Conservation (phyloP, 768 basidiomycete genomes). For the Lepiota brunneoincarnata region DNA sequence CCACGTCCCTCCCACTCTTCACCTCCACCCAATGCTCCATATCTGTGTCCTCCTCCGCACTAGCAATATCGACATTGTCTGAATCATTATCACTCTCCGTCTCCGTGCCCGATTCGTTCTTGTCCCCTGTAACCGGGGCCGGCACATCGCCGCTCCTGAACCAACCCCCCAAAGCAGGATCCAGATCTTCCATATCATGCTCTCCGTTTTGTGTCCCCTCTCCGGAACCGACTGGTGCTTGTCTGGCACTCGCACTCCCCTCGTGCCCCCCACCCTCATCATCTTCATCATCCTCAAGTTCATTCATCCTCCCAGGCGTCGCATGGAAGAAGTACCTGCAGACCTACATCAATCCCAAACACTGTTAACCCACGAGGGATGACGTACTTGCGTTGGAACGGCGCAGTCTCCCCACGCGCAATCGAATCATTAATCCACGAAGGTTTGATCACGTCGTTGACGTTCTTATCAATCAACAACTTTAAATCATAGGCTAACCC, state of each 20-base stretch:
- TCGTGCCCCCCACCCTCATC: conserved; percentile 17
- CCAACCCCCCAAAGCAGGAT: conserved; percentile 47
- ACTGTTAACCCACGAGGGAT: background rate
- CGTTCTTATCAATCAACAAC: conserved; percentile 65
- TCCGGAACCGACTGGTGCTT: conserved; percentile 16
- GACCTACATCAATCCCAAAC: background rate
- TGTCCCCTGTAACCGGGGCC: conserved; percentile 39
- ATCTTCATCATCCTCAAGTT: conserved; percentile 49
- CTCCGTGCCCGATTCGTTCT: conserved; percentile 23
- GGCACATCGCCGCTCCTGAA: background rate
- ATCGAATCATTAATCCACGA: conserved; percentile 83
- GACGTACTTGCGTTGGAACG: conserved; percentile 65
- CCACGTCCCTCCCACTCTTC: conserved; percentile 17
- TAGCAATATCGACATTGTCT: conserved; percentile 56
- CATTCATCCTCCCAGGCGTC: conserved; percentile 44
- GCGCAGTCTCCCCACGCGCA: conserved; percentile 48
- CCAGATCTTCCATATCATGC: conserved; percentile 30
- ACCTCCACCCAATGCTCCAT: conserved; percentile 41
- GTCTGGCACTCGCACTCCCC: conserved; percentile 5
- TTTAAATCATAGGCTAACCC: conserved; percentile 66
- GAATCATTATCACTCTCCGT: conserved; percentile 68
- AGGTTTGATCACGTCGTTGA: conserved; percentile 73
- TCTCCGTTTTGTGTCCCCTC: conserved; percentile 19
- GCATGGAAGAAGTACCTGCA: conserved; percentile 80
- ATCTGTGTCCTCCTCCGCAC: conserved; percentile 23